A percentile compares a stretch with the other conserved stretches of the same genome.
Conservation (phyloP, 2,329 filamentous ascomycete genomes). For the Chrysoporthe austroafricana region DNA sequence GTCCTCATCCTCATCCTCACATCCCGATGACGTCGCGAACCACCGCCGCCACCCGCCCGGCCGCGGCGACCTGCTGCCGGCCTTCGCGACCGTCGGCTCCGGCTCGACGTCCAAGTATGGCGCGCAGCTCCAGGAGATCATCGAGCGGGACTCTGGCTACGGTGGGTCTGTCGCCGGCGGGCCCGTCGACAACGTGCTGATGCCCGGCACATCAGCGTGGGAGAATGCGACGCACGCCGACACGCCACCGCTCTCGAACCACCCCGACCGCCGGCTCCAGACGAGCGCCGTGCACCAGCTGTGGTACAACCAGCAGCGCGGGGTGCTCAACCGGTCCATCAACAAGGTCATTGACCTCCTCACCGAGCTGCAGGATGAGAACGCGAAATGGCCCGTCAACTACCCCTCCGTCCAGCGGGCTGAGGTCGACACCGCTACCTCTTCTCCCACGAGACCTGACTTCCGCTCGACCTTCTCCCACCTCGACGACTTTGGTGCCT, state of each 20-base stretch:
- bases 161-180: conserved; percentile 77
- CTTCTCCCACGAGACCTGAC: conserved; percentile 61
- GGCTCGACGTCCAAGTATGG: conserved; percentile 83
- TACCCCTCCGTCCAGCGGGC: conserved; percentile 83
- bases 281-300: conserved; percentile 89
- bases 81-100: conserved; percentile 85
- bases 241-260: conserved; percentile 48
- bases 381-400: conserved; percentile 88
- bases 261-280: conserved; percentile 69
- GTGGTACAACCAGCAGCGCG: conserved; percentile 92
- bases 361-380: conserved; percentile 84
- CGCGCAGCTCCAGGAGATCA: conserved; percentile 75
- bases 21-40: conserved; percentile 29
- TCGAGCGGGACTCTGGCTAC: conserved; percentile 91
- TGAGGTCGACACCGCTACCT: conserved; percentile 46
- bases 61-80: conserved; percentile 31
- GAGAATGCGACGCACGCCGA: conserved; percentile 52
- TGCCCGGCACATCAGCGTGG: conserved; percentile 44
- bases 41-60: conserved; percentile 9
- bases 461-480: conserved; percentile 67
- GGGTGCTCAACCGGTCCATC: conserved; percentile 84
- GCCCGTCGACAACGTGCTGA: conserved; percentile 45
- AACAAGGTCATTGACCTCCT: conserved; percentile 83
- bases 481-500: conserved; percentile 48
- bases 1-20: conserved; percentile 29